Conservation (phyloP, 2,329 filamentous ascomycete species). For the Parasarocladium wereldwijsianum region DNA sequence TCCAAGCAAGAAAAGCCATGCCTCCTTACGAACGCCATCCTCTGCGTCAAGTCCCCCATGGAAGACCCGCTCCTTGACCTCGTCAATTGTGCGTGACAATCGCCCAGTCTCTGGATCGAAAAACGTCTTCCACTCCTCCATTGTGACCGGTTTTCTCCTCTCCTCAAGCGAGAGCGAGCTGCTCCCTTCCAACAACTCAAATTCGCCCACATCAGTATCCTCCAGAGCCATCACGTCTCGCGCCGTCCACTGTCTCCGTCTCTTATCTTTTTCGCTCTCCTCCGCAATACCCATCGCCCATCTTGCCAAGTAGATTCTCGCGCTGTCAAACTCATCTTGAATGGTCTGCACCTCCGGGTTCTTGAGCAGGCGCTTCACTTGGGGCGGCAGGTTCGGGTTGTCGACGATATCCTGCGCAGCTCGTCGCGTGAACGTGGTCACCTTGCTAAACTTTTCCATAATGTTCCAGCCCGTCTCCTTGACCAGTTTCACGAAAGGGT, state of each 20-base stretch:
- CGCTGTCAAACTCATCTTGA: slow-evolving; percentile 95
- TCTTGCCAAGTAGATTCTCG: slow-evolving; percentile 79
- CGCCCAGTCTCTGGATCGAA: slow-evolving; percentile 66
- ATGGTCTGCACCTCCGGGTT: slow-evolving; percentile 91
- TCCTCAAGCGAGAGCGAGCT: slow-evolving; percentile 62
- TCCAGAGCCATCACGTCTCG: slow-evolving; percentile 87
- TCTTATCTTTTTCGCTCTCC: slow-evolving; percentile 79
- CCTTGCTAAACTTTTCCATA: slow-evolving; percentile 91
- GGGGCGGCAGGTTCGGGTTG: slow-evolving; percentile 79
- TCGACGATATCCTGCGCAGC: slow-evolving; percentile 88
- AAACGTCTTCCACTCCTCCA: slow-evolving; percentile 82
- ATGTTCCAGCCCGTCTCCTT: slow-evolving; percentile 96
- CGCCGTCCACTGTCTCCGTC: slow-evolving; percentile 82
- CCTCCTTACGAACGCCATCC: slow-evolving; percentile 88
- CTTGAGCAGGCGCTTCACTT: slow-evolving; percentile 68
- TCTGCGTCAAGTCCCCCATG: slow-evolving; percentile 82
- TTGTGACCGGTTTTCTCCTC: slow-evolving; percentile 58
- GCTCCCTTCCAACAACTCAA: slow-evolving; percentile 79
- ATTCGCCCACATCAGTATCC: slow-evolving; percentile 87
- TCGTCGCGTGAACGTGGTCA: slow-evolving; percentile 86
- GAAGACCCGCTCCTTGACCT: slow-evolving; percentile 95
- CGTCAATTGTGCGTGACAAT: slow-evolving; percentile 67
- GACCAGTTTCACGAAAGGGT: slow-evolving; percentile 82
- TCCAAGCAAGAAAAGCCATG: slow-evolving; percentile 86
- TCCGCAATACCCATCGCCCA: slow-evolving; percentile 99